phyloP scores from a whole-genome alignment of 2,329 filamentous ascomycete species.

The Hymenoscyphus linearis region DNA sequence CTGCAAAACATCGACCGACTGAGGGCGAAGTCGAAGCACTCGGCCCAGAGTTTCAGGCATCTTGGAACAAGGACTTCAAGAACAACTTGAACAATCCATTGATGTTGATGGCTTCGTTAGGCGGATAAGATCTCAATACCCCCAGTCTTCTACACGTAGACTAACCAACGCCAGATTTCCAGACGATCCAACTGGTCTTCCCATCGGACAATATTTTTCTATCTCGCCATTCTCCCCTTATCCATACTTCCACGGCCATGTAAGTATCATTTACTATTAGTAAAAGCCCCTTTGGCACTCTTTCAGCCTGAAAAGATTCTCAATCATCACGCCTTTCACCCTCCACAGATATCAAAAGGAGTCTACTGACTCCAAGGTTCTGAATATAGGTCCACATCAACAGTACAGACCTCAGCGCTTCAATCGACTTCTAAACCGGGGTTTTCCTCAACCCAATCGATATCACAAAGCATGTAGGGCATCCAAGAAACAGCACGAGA shows the following conservation, averaged over 20 bases:
- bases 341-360: too few relatives aligned
- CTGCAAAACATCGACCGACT: conserved; percentile 47
- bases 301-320: too few relatives aligned
- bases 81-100: conserved; percentile 13
- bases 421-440: conserved; percentile 49
- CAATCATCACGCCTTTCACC: too few relatives aligned
- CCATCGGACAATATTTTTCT: conserved; percentile 6
- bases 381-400: too few relatives aligned
- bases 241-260: conserved; percentile 52
- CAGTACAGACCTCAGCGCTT: conserved; percentile 33
- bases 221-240: conserved; percentile 44
- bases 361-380: too few relatives aligned
- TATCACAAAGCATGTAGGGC: conserved; percentile 49
- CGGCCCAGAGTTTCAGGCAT: conserved; percentile 44
- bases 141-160: too few relatives aligned
- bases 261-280: too few relatives aligned
- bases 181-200: conserved; percentile 1
- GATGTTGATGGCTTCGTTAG: conserved; percentile 37
- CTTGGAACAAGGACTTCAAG: conserved; percentile 51
- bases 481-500: conserved; percentile 58
- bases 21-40: conserved; percentile 47
- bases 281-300: too few relatives aligned
- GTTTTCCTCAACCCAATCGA: conserved; percentile 50
- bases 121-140: conserved; percentile 3
- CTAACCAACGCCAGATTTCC: conserved; percentile 2